A percentile compares a stretch with the other conserved stretches of the same genome.
Evolutionary conservation across 192 early-diverging fungal genomes (phyloP).

Genomic region (Gaertneriomyces semiglobifer): DNA sequence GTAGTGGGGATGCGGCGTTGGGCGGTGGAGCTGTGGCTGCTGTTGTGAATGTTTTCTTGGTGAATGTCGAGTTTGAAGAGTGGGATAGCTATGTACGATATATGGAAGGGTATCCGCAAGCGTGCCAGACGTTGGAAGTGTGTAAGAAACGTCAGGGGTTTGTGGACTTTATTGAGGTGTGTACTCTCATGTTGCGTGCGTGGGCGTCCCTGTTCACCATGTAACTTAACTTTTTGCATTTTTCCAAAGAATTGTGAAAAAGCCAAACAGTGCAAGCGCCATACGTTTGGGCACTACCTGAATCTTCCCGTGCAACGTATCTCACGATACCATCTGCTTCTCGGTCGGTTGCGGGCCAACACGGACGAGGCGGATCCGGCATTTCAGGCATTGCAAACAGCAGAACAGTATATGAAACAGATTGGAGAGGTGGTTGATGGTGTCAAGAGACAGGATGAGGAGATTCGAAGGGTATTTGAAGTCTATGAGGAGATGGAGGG

Average conservation of each 20-base stretch:
- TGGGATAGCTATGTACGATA: conserved; percentile 26
- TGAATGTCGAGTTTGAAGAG: conserved; percentile 29
- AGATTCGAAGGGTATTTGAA: conserved; percentile 24
- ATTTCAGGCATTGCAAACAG: conserved; percentile 24
- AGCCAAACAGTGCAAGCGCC: conserved; percentile 28
- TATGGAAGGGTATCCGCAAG: conserved; percentile 23
- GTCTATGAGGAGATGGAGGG: conserved; percentile 22
- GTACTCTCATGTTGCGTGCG: not conserved
- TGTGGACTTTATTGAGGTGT: not conserved
- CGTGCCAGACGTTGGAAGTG: conserved; percentile 12
- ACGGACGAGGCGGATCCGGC: conserved; percentile 25
- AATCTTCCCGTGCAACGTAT: conserved; percentile 35
- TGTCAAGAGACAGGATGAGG: conserved; percentile 35
- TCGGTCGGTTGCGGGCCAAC: conserved; percentile 21
- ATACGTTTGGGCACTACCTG: conserved; percentile 28
- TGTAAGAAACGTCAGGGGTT: conserved; percentile 13
- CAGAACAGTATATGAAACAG: conserved; percentile 37
- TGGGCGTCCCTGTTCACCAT: not conserved
- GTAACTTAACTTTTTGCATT: not conserved
- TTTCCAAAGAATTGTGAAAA: conserved; percentile 21
- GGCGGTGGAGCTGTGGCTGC: conserved; percentile 22
- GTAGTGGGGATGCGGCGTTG: not conserved
- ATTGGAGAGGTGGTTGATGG: conserved; percentile 28
- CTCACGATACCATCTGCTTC: conserved; percentile 27
- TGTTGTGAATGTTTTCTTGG: conserved; percentile 28